Evolutionary conservation across 2,329 filamentous ascomycete genomes (phyloP).

Genomic region (Hypoxylon rubiginosum): DNA sequence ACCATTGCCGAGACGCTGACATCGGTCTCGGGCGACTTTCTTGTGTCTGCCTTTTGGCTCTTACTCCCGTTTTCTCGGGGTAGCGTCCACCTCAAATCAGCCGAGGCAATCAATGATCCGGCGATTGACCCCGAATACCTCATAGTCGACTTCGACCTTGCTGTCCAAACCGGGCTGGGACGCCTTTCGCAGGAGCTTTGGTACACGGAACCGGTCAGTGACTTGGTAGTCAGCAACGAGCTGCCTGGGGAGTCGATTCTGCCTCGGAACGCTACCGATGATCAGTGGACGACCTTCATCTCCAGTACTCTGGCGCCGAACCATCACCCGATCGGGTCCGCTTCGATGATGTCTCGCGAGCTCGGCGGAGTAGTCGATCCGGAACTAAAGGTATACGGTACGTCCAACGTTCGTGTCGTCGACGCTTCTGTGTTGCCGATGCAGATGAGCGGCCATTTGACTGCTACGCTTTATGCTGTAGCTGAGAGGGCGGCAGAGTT

Average conservation of each 20-base stretch:
- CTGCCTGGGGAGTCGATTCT: conserved; percentile 44
- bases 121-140: conserved; percentile 56
- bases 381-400: conserved; percentile 63
- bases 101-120: conserved; percentile 54
- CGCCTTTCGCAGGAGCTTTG: conserved; percentile 52
- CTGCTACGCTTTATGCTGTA: conserved; percentile 66
- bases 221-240: conserved; percentile 37
- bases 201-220: conserved; percentile 47
- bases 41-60: conserved; percentile 56
- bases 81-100: conserved; percentile 57
- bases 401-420: conserved; percentile 63
- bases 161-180: conserved; percentile 47
- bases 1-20: conserved; percentile 64
- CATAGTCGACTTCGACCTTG: conserved; percentile 54
- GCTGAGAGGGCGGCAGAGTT: conserved; percentile 61
- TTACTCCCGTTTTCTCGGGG: conserved; percentile 58
- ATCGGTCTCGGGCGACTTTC: conserved; percentile 46
- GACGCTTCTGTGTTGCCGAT: conserved; percentile 65
- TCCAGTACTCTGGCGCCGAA: conserved; percentile 45
- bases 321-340: conserved; percentile 63
- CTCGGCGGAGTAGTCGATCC: conserved; percentile 65
- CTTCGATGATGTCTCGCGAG: conserved; percentile 64
- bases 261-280: conserved; percentile 50
- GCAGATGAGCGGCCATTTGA: conserved; percentile 63
- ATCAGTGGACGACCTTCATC: conserved; percentile 48